Evolutionary conservation across 805 yeast genomes (phyloP), one percentile per base, ranked within the genome.

Genomic region (Sugiyamaella smithiae): DNA sequence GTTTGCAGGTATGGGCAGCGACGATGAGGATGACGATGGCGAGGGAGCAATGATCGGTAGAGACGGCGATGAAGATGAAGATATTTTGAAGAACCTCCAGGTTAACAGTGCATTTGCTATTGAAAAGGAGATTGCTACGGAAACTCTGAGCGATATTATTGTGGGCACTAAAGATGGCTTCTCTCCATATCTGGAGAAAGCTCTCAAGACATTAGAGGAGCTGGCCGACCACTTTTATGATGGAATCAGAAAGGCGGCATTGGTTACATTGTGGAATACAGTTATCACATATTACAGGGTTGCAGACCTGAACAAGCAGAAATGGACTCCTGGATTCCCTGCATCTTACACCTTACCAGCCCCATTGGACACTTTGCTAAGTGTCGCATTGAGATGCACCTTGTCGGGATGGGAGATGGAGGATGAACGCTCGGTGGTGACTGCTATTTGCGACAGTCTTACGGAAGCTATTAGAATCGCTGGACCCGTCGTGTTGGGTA

Each of bases 81-180:
- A 81, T 44, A 65, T 80, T 49, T 82, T 77, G 53, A 84, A 84
- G 61, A 84, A 85, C 54, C 74, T 88, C 68, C 84, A 87, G 59
- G 89, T 93, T 55, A 90, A 89, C 77, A 85, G 96, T 45, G 97
- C 96, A 74, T 81, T 93, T 60, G 88, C 97, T 57, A 84, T 87
- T 60, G 99, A 91, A 72, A 91, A 91, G 71, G 97, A 90, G 71
- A 87, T 88, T 57, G 96, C 96, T n/a, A 78, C 90, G 40, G 88
- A 88, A 62, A 93, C 96, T 5, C 71, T 89, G 57, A 80, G 87
- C 43, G 98, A 93, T 65, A 78, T 90, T 65, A 96, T 96, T 45
- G 68, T 77, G 47, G 97, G 95, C 59, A 86, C 96, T 43, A 85
- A 89, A 63, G 82, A 79, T 50, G 81, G 81, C 46, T 89, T 91